These are phyloP conservation scores for Blepharisma japonicum DNA, from an alignment of 73 alveolate species.

Conservation along the genomic window DNA sequence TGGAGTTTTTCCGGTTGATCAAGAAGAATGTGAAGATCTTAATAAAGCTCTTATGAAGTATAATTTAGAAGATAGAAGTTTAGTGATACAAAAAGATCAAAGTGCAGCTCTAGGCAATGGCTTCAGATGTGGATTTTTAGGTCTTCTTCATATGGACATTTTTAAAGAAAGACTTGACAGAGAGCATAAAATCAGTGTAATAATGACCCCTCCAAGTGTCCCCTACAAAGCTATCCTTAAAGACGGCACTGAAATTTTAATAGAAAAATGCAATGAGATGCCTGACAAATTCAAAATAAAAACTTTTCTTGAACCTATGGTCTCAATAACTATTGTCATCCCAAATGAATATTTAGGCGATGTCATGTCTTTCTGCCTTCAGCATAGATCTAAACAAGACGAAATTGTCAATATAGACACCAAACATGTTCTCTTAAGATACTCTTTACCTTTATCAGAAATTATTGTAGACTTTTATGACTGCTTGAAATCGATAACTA, in stretches of 20 bases:
- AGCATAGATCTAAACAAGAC: constrained; percentile 54
- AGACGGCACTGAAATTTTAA: constrained; percentile 49
- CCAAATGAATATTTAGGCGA: constrained; percentile 66
- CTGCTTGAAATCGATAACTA: constrained; percentile 54
- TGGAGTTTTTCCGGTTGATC: constrained; percentile 92
- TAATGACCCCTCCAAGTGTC: constrained; percentile 83
- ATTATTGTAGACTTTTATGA: constrained; percentile 83
- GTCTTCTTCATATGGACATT: constrained; percentile 92
- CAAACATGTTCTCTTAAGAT: constrained; percentile 36
- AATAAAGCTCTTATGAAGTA: constrained; percentile 59
- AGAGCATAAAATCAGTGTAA: constrained; percentile 70
- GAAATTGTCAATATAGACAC: constrained; percentile 30
- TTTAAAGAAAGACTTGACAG: constrained; percentile 79
- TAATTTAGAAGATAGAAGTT: constrained; percentile 72
- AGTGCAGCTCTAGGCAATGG: constrained; percentile 76
- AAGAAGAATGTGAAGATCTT: constrained; percentile 65
- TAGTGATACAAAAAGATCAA: constrained; percentile 56
- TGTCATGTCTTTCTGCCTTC: constrained; percentile 51
- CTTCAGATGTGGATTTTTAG: constrained; percentile 90
- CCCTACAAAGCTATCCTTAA: constrained; percentile 63
- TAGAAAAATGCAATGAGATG: constrained; percentile 30
- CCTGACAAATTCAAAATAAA: constrained; percentile 27
- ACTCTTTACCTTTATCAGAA: constrained; percentile 64
- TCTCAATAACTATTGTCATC: constrained; percentile 70
- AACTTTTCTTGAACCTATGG: constrained; percentile 57